A percentile compares a stretch with the other conserved stretches of the same genome.
Conservation (phyloP, 805 yeast species). For the Tetrapisispora arboricola region DNA sequence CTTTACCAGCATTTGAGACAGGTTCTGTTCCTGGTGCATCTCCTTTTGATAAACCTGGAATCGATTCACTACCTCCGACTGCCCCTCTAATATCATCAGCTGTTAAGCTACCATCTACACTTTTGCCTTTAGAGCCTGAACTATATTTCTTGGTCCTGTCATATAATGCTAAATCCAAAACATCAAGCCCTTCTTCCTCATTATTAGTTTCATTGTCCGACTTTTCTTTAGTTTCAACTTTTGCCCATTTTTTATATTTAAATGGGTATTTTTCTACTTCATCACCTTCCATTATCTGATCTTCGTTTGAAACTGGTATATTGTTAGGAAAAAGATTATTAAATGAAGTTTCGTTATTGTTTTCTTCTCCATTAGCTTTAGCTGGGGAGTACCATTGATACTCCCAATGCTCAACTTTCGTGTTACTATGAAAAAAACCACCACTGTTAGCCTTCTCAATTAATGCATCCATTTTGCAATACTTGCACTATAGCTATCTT, state of each 20-base stretch:
- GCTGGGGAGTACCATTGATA: slow-evolving; percentile 25
- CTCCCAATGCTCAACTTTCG: slow-evolving; percentile 23
- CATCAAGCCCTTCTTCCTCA: slow-evolving; percentile 6
- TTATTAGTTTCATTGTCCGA: background rate
- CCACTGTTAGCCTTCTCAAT: slow-evolving; percentile 20
- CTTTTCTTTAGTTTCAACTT: slow-evolving; percentile 1
- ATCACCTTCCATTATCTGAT: background rate
- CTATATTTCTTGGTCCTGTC: slow-evolving; percentile 1
- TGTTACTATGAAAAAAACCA: slow-evolving; percentile 7
- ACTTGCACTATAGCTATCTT: background rate
- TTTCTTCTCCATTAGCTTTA: slow-evolving; percentile 5
- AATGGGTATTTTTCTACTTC: slow-evolving; percentile 14
- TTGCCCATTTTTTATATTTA: slow-evolving; percentile 19
- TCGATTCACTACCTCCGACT: slow-evolving; percentile 37
- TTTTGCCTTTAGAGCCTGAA: background rate
- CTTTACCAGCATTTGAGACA: background rate
- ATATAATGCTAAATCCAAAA: slow-evolving; percentile 4
- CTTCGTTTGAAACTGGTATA: slow-evolving; percentile 3
- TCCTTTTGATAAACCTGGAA: slow-evolving; percentile 31
- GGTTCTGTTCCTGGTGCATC: slow-evolving; percentile 1
- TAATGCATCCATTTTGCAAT: slow-evolving; percentile 11
- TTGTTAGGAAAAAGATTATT: slow-evolving; percentile 3
- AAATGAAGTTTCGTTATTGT: background rate
- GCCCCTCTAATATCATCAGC: slow-evolving; percentile 42
- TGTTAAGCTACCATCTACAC: slow-evolving; percentile 1